A percentile compares a stretch with the other conserved stretches of the same genome.
Conservation (phyloP, 192 early-diverging fungal genomes). For the Glomus cerebriforme region DNA sequence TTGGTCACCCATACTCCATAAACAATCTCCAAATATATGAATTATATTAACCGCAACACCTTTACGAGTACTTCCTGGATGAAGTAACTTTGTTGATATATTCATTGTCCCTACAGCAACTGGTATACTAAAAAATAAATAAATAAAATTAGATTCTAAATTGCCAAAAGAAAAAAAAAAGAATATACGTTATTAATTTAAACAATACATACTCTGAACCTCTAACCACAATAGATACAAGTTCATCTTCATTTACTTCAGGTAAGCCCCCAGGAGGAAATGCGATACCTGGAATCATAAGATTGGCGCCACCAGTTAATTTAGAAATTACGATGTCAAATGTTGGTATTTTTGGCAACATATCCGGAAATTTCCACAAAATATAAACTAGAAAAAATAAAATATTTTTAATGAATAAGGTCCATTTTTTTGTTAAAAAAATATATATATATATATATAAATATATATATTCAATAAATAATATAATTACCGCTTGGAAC, state of each 20-base stretch:
- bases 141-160: neutral
- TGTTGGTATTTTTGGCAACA: slow-evolving; percentile 70
- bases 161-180: neutral
- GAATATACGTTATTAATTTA: neutral
- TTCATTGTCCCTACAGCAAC: slow-evolving; percentile 72
- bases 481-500: slow-evolving; percentile 60
- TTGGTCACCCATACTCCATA: slow-evolving; percentile 81
- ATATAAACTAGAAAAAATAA: slow-evolving; percentile 62
- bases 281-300: slow-evolving; percentile 77
- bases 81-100: slow-evolving; percentile 49
- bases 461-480: neutral
- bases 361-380: slow-evolving; percentile 69
- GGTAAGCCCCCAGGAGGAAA: slow-evolving; percentile 49
- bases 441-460: slow-evolving; percentile 6
- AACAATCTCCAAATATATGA: slow-evolving; percentile 74
- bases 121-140: slow-evolving; percentile 34
- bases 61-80: slow-evolving; percentile 43
- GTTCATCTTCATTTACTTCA: slow-evolving; percentile 49
- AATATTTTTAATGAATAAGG: neutral
- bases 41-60: slow-evolving; percentile 81
- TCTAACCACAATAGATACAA: slow-evolving; percentile 57
- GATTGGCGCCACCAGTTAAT: slow-evolving; percentile 78
- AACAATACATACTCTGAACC: slow-evolving; percentile 48
- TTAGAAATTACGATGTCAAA: slow-evolving; percentile 69
- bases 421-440: neutral